phyloP scores from a whole-genome alignment of 441 rosid species.

The Euphorbia schlechtendalii region DNA sequence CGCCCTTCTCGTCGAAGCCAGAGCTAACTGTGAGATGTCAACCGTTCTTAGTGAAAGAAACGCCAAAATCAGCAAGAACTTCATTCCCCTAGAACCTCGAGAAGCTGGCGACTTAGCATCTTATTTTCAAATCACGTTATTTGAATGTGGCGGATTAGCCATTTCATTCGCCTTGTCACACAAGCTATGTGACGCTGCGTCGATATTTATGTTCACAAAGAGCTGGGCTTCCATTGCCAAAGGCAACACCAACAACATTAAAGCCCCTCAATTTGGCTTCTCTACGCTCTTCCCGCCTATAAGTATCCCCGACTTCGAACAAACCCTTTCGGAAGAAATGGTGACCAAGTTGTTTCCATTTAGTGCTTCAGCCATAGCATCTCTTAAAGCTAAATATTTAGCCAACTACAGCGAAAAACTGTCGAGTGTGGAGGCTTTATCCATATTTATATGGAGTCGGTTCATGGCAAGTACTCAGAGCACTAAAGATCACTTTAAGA shows the following conservation, averaged over 20 bases:
- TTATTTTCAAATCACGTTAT: neutral
- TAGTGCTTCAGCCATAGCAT: neutral
- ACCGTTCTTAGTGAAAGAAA: conserved; percentile 6
- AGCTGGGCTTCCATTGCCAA: conserved; percentile 10
- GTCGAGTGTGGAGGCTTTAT: neutral
- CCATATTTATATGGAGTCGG: conserved; percentile 5
- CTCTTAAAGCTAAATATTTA: conserved; percentile 9
- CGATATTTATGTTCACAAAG: conserved; percentile 8
- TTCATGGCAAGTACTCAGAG: neutral
- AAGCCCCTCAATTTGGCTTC: conserved; percentile 9
- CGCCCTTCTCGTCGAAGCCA: conserved; percentile 17
- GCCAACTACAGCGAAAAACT: neutral
- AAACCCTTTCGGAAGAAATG: neutral
- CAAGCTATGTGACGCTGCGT: conserved; percentile 21
- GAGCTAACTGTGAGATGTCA: conserved; percentile 8
- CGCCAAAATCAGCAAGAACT: conserved; percentile 12
- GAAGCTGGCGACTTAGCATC: neutral
- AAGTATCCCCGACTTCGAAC: neutral
- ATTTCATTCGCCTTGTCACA: conserved; percentile 21
- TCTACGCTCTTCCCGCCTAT: conserved; percentile 16
- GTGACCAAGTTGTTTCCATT: conserved; percentile 19
- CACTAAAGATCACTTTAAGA: neutral
- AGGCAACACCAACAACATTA: neutral
- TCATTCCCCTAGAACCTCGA: conserved; percentile 7
- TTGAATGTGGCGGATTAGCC: no score